phyloP scores from a whole-genome alignment of 192 early-diverging fungal genomes.

The Backusella morwellensis region DNA sequence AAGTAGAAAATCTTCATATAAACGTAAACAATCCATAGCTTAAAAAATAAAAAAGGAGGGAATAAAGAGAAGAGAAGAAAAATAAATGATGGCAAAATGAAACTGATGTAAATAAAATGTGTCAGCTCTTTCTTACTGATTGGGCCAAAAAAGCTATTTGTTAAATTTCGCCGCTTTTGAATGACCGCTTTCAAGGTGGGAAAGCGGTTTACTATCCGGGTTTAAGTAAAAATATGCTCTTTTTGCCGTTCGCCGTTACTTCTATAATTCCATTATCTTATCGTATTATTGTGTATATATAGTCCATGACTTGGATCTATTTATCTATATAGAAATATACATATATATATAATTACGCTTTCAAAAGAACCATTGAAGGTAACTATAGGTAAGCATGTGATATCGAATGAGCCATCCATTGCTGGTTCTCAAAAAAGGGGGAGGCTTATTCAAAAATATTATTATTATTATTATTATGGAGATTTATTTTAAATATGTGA shows the following conservation, averaged over 20 bases:
- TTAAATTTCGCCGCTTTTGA: not conserved
- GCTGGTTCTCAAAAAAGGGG: constrained; percentile 4
- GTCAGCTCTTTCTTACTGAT: constrained; percentile 12
- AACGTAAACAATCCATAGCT: constrained; percentile 56
- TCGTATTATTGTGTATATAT: not conserved
- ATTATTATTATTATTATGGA: not conserved
- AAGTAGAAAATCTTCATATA: constrained; percentile 81
- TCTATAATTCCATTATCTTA: not conserved
- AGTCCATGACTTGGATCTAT: not conserved
- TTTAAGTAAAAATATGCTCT: not conserved
- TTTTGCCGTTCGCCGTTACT: not conserved
- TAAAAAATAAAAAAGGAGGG: not conserved
- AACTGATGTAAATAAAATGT: constrained; percentile 13
- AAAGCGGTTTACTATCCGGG: not conserved
- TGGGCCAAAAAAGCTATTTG: not conserved
- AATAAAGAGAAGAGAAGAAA: constrained; percentile 7
- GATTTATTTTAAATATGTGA: not conserved
- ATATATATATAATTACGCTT: not conserved
- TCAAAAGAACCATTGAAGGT: too few relatives aligned
- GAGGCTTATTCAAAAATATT: not conserved
- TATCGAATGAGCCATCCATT: not conserved
- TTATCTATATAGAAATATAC: not conserved
- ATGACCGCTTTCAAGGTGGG: not conserved
- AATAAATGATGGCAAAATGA: not conserved
- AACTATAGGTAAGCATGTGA: not conserved